phyloP scores from a whole-genome alignment of 2,329 filamentous ascomycete species.

The Talaromyces sp. region DNA sequence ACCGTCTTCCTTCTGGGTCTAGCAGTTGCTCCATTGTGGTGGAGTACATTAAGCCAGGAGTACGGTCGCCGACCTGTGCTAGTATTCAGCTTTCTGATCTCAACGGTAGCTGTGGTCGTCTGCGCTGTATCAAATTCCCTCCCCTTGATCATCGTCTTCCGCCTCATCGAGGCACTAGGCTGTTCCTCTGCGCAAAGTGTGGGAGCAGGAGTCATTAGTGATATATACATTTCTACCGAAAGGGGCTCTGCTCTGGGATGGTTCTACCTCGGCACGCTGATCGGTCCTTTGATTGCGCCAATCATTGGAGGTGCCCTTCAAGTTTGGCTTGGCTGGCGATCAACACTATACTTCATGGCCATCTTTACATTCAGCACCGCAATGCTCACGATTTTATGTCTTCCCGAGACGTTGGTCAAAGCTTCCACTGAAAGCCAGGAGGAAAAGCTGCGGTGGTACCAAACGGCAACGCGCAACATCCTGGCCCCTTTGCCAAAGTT shows the following conservation, averaged over 20 bases:
- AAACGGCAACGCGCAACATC: not conserved
- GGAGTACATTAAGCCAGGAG: constrained; percentile 38
- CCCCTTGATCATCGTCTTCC: constrained; percentile 40
- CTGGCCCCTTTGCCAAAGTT: constrained; percentile 9
- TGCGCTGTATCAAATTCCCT: constrained; percentile 35
- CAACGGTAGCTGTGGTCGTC: constrained; percentile 36
- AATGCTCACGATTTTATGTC: constrained; percentile 30
- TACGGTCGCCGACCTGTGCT: constrained; percentile 39
- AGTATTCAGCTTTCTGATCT: constrained; percentile 36
- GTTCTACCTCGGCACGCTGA: constrained; percentile 42
- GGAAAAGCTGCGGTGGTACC: not conserved
- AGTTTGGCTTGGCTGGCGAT: constrained; percentile 37
- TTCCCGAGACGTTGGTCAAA: constrained; percentile 20
- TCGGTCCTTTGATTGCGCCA: constrained; percentile 38
- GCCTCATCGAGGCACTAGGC: constrained; percentile 38
- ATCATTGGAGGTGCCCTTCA: constrained; percentile 40
- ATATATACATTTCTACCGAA: constrained; percentile 39
- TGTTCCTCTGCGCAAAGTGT: constrained; percentile 42
- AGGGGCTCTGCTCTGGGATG: constrained; percentile 39
- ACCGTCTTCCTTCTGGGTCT: constrained; percentile 39
- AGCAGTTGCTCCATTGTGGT: constrained; percentile 42
- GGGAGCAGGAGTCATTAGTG: constrained; percentile 40
- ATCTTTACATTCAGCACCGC: constrained; percentile 31
- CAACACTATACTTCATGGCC: constrained; percentile 37
- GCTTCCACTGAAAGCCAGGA: not conserved